phyloP scores from a whole-genome alignment of 192 early-diverging fungal genomes.

The Jimgerdemannia flammicorona region DNA sequence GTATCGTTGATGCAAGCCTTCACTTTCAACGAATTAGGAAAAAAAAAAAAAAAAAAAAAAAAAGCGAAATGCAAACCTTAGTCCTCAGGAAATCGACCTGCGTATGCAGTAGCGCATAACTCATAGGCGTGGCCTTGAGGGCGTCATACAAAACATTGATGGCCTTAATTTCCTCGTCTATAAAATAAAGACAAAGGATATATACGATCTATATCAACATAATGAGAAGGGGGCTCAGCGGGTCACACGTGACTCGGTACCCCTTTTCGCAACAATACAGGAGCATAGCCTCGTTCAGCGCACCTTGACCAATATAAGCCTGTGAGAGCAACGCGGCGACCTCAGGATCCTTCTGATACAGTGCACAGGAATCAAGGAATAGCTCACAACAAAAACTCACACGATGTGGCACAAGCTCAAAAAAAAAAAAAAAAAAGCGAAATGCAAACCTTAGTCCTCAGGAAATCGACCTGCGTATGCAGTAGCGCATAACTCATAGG shows the following conservation, averaged over 20 bases:
- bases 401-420: too few relatives aligned
- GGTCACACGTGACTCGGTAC: too few relatives aligned
- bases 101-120: slow-evolving; percentile 81
- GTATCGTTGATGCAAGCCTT: not conserved
- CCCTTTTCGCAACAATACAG: too few relatives aligned
- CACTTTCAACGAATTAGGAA: not conserved
- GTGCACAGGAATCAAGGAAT: not conserved
- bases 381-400: not conserved
- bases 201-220: too few relatives aligned
- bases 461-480: slow-evolving; percentile 87
- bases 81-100: slow-evolving; percentile 85
- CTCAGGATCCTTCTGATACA: slow-evolving; percentile 80
- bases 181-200: too few relatives aligned
- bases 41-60: too few relatives aligned
- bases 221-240: too few relatives aligned
- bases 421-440: too few relatives aligned
- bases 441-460: slow-evolving; percentile 73
- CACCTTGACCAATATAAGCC: slow-evolving; percentile 59
- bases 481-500: slow-evolving; percentile 83
- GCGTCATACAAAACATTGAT: slow-evolving; percentile 85
- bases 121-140: slow-evolving; percentile 70
- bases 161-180: slow-evolving; percentile 91
- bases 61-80: too few relatives aligned
- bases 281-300: too few relatives aligned
- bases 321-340: slow-evolving; percentile 85